phyloP scores from a whole-genome alignment of 1,139 yeast genomes.

The Meyerozyma carpophila region DNA sequence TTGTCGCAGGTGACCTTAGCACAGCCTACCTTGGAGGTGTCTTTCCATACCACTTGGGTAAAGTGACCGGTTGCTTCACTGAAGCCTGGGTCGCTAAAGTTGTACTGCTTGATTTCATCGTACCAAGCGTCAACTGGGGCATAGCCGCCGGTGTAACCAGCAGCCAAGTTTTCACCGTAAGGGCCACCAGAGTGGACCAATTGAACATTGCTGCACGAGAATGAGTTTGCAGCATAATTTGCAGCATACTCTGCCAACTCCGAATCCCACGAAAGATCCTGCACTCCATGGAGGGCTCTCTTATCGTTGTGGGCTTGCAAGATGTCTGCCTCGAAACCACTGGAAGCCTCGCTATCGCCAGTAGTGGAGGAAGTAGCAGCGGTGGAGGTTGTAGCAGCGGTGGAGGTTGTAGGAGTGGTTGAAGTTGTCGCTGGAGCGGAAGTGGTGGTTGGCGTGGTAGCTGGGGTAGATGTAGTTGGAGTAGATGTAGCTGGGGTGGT shows the following conservation, averaged over 20 bases:
- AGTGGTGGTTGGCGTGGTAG: conserved; percentile 7
- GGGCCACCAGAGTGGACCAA: conserved; percentile 46
- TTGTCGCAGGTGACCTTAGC: conserved; percentile 49
- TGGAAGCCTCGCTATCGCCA: conserved; percentile 9
- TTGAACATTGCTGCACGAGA: conserved; percentile 50
- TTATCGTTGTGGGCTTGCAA: conserved; percentile 47
- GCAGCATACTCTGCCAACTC: conserved; percentile 44
- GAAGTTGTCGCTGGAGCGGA: conserved; percentile 9
- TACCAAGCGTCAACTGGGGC: conserved; percentile 65
- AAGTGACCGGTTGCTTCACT: conserved; percentile 53
- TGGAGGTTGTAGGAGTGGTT: conserved; percentile 9
- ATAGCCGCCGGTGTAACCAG: conserved; percentile 42
- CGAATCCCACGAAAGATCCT: conserved; percentile 42
- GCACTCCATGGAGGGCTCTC: conserved; percentile 51
- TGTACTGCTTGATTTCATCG: conserved; percentile 49
- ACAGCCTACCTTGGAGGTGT: conserved; percentile 55
- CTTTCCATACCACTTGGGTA: conserved; percentile 67
- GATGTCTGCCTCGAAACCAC: conserved; percentile 26
- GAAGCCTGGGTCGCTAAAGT: conserved; percentile 41
- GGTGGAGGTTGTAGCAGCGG: conserved; percentile 14
- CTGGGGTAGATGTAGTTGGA: conserved; percentile 10
- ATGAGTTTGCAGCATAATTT: conserved; percentile 34
- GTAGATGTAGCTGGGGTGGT: conserved; percentile 4
- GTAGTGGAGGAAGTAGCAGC: conserved; percentile 17
- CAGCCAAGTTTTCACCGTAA: conserved; percentile 60